A percentile compares a stretch with the other conserved stretches of the same genome.
Conservation (phyloP, 768 basidiomycete species). For the Lactarius sp. region DNA sequence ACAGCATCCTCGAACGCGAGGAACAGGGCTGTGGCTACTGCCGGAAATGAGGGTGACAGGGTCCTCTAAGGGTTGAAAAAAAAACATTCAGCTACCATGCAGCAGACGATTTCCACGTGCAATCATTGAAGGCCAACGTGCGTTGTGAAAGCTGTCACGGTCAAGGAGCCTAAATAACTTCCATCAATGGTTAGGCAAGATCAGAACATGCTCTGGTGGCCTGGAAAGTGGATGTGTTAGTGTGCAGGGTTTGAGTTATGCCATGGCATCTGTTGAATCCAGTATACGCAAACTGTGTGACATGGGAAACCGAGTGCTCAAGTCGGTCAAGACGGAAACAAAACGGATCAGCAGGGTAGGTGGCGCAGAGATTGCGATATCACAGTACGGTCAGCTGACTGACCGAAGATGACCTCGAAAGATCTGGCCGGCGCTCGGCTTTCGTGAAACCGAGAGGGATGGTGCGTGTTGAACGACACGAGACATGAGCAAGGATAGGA, state of each 20-base stretch:
- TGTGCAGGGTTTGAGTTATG: background rate
- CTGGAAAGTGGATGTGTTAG: background rate
- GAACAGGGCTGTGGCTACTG: background rate
- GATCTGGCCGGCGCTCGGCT: background rate
- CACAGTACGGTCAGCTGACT: background rate
- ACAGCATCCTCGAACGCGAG: background rate
- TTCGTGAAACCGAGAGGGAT: background rate
- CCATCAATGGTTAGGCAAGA: background rate
- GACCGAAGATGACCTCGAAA: background rate
- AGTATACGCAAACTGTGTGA: background rate
- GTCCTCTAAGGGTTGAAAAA: background rate
- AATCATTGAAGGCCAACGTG: background rate
- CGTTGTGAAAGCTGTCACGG: background rate
- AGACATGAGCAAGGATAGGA: background rate
- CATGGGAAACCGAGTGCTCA: background rate
- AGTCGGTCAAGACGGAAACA: background rate
- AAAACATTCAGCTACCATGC: constrained; percentile 2
- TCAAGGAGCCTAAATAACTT: background rate
- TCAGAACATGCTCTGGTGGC: background rate
- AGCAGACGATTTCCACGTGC: constrained; percentile 14
- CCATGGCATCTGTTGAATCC: background rate
- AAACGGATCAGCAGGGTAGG: background rate
- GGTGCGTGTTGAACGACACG: background rate
- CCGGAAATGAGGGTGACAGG: background rate
- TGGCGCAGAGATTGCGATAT: background rate